phyloP scores from a whole-genome alignment of 2,329 filamentous ascomycete species.

The Xylogone sp. region DNA sequence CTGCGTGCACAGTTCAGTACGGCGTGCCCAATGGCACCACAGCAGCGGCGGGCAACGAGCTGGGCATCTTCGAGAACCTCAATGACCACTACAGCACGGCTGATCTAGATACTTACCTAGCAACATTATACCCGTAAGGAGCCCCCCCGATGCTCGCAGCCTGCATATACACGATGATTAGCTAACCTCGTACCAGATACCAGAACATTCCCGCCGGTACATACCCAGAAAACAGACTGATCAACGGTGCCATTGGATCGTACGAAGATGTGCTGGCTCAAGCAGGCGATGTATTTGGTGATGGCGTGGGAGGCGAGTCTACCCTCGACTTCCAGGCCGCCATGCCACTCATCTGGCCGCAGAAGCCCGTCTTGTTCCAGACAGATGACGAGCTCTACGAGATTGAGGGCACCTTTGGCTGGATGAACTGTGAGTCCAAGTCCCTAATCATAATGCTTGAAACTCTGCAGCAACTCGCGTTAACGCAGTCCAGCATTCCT shows the following conservation, averaged over 20 bases:
- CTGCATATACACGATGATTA: slow-evolving; percentile 38
- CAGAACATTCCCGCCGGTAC: slow-evolving; percentile 34
- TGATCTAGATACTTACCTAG: slow-evolving; percentile 39
- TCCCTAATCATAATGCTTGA: not conserved
- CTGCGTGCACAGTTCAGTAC: slow-evolving; percentile 19
- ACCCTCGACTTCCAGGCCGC: slow-evolving; percentile 39
- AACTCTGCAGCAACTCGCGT: not conserved
- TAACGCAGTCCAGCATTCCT: not conserved
- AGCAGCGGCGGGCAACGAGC: slow-evolving; percentile 15
- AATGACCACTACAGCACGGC: slow-evolving; percentile 47
- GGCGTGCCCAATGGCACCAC: slow-evolving; percentile 6
- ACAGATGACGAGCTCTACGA: slow-evolving; percentile 38
- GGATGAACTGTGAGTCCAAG: not conserved
- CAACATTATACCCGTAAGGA: slow-evolving; percentile 19
- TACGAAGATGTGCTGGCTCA: not conserved
- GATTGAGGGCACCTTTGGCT: not conserved
- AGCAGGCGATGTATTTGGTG: not conserved
- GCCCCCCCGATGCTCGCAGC: slow-evolving; percentile 26
- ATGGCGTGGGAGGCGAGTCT: slow-evolving; percentile 32
- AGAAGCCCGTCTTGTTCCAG: slow-evolving; percentile 40
- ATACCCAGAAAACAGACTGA: slow-evolving; percentile 31
- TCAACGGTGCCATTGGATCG: slow-evolving; percentile 29
- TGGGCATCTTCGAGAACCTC: slow-evolving; percentile 51
- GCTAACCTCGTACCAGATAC: slow-evolving; percentile 33
- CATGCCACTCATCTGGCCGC: slow-evolving; percentile 43